Evolutionary conservation across 129 eudicot genomes (phyloP).

Genomic region (Pittosporum tobira): DNA sequence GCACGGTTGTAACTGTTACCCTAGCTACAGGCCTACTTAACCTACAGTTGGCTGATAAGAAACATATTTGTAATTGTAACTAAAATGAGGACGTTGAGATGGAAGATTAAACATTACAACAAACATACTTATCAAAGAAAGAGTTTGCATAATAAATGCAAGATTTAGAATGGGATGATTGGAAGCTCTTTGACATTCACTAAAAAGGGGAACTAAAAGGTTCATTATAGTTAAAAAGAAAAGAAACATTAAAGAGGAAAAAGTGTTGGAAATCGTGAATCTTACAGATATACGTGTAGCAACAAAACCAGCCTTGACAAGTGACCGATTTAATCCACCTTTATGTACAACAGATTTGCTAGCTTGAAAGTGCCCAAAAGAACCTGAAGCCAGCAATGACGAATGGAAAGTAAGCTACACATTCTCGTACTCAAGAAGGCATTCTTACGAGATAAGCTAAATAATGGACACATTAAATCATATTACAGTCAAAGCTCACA

Average conservation of each 20-base stretch:
- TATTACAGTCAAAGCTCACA: not conserved
- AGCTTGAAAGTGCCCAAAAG: conserved; percentile 99
- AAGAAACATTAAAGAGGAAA: not conserved
- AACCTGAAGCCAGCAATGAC: conserved; percentile 41
- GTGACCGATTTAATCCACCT: conserved; percentile 63
- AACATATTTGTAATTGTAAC: no score
- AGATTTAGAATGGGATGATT: no score
- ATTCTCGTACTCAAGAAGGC: not conserved
- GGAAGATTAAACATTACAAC: no score
- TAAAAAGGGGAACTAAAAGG: not conserved
- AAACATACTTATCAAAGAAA: no score
- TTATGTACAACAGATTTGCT: conserved; percentile 94
- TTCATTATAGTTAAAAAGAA: not conserved
- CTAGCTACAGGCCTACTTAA: no score
- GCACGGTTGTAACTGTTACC: no score
- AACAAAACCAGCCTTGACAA: conserved; percentile 94
- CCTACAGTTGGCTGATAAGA: no score
- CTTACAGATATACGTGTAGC: conserved; percentile 95
- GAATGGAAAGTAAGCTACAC: conserved; percentile 1
- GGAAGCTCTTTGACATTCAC: not conserved
- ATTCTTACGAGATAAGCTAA: not conserved
- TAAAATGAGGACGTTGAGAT: no score
- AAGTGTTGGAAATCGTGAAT: not conserved
- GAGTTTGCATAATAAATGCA: no score
- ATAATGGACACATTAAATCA: not conserved